These are phyloP conservation scores for Podaxis sp. DNA, from an alignment of 768 basidiomycete species.

Conservation along the genomic window DNA sequence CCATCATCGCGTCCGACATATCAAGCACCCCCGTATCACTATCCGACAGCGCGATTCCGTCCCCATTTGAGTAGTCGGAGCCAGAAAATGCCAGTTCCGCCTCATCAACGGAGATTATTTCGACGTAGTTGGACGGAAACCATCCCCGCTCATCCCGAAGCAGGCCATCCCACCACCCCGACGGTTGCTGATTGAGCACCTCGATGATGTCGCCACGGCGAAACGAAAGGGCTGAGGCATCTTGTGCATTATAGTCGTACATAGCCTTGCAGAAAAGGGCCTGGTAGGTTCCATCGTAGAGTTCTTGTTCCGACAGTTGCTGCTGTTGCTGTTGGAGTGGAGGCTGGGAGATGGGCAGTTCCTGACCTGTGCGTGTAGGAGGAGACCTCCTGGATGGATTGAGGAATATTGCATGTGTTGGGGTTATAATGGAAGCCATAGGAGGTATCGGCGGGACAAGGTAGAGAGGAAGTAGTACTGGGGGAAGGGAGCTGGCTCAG, in stretches of 20 bases:
- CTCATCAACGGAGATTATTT: constrained; percentile 75
- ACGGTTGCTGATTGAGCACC: constrained; percentile 85
- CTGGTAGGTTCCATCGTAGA: constrained; percentile 50
- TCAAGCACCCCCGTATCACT: constrained; percentile 40
- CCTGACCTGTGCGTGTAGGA: background rate
- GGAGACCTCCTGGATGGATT: background rate
- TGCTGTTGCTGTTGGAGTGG: constrained; percentile 9
- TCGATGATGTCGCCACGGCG: constrained; percentile 87
- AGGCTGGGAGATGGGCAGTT: background rate
- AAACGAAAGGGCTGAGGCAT: constrained; percentile 89
- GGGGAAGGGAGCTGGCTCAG: constrained; percentile 1
- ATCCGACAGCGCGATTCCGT: constrained; percentile 24
- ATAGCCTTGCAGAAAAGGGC: constrained; percentile 89
- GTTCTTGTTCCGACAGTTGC: constrained; percentile 27
- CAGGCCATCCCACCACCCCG: constrained; percentile 98
- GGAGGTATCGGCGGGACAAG: background rate
- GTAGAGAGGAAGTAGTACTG: background rate
- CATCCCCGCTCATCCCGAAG: constrained; percentile 88
- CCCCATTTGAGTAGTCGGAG: constrained; percentile 44
- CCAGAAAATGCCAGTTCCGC: constrained; percentile 65
- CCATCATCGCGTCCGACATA: constrained; percentile 49
- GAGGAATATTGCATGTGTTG: constrained; percentile 7
- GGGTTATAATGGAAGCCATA: constrained; percentile 7
- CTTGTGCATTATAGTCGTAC: constrained; percentile 89
- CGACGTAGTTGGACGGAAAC: constrained; percentile 97